These are phyloP conservation scores for Kluyveromyces sp. DNA, from an alignment of 1,139 yeast genomes.

Conservation along the genomic window DNA sequence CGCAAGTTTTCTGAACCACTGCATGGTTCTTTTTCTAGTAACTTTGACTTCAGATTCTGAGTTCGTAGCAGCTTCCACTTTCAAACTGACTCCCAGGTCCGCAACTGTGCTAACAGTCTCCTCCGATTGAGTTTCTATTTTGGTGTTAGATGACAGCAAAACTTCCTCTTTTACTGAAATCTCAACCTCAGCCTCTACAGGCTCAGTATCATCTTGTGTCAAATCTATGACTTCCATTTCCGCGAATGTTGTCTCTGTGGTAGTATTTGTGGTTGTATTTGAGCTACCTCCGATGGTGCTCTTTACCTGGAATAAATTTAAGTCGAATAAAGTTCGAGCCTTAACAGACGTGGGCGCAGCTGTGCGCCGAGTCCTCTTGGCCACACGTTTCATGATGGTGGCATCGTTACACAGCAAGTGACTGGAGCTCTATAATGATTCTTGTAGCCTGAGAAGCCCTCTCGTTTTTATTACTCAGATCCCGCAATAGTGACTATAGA, in stretches of 20 bases:
- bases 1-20: constrained; percentile 49
- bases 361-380: background rate
- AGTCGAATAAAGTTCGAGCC: constrained; percentile 1
- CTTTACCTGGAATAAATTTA: background rate
- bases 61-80: background rate
- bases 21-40: constrained; percentile 13
- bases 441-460: too few relatives aligned
- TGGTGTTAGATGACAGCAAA: background rate
- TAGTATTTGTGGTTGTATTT: background rate
- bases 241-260: background rate
- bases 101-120: background rate
- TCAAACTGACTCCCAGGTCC: background rate
- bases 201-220: constrained; percentile 1
- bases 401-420: background rate
- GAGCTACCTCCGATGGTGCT: background rate
- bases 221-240: constrained; percentile 2
- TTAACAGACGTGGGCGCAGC: background rate
- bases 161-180: background rate
- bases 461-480: too few relatives aligned
- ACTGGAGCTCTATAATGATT: too few relatives aligned
- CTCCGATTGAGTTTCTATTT: background rate
- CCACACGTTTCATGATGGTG: background rate
- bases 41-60: background rate
- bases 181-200: background rate
- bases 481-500: too few relatives aligned